phyloP scores from a whole-genome alignment of 106 monocot species.

The Alisma plantagoaquatica region DNA sequence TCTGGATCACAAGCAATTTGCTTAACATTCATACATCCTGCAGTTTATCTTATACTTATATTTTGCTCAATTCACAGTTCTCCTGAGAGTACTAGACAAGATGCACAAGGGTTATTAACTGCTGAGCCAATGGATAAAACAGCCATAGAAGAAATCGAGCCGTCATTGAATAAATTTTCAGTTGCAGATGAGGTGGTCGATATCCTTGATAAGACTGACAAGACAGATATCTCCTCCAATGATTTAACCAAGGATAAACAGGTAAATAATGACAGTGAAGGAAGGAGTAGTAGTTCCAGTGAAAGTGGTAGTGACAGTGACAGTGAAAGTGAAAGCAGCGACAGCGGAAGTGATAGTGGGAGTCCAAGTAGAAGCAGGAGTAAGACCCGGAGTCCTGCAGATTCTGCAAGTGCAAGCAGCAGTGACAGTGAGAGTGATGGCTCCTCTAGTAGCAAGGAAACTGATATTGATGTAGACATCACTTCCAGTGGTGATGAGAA shows the following conservation, averaged over 20 bases:
- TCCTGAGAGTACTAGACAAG: too few relatives aligned
- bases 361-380: conserved; percentile 82
- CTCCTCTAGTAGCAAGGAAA: conserved; percentile 89
- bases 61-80: conserved; percentile 43
- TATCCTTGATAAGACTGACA: conserved; percentile 42
- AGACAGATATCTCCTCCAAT: conserved; percentile 24
- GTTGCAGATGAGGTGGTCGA: conserved; percentile 27
- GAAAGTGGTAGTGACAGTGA: conserved; percentile 77
- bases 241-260: conserved; percentile 15
- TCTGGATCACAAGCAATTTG: too few relatives aligned
- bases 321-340: conserved; percentile 79
- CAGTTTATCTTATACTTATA: conserved; percentile 2
- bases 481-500: conserved; percentile 79
- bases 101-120: too few relatives aligned
- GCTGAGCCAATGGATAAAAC: conserved; percentile 11
- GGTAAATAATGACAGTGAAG: conserved; percentile 33
- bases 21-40: too few relatives aligned
- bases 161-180: conserved; percentile 13
- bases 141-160: conserved; percentile 23
- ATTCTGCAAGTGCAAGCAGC: conserved; percentile 65
- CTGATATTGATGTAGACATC: conserved; percentile 71
- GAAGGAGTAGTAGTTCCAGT: conserved; percentile 47
- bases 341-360: conserved; percentile 65
- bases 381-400: conserved; percentile 26
- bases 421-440: conserved; percentile 91